Conservation (phyloP, 306 rosid species). For the Senna siamea region DNA sequence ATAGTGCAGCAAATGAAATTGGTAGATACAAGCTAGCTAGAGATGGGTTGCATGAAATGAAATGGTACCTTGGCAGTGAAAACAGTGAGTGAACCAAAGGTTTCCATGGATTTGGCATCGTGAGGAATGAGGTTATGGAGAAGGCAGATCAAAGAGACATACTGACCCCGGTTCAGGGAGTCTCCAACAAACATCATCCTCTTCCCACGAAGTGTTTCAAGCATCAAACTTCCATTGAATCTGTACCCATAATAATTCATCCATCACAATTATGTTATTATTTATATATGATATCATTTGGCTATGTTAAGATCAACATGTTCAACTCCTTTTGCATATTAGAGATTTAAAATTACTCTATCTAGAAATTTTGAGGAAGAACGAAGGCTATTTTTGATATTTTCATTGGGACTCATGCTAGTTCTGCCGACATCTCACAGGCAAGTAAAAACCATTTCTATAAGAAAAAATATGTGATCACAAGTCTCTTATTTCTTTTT, state of each 20-base stretch:
- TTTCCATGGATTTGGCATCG: conserved; percentile 86
- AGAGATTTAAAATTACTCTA: too few relatives aligned
- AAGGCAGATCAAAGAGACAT: conserved; percentile 87
- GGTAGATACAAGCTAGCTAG: neutral
- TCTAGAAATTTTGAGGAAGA: neutral
- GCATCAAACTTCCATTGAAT: conserved; percentile 84
- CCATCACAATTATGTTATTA: conserved; percentile 20
- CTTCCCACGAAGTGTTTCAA: conserved; percentile 87
- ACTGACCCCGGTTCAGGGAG: conserved; percentile 92
- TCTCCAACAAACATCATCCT: conserved; percentile 96
- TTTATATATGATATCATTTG: too few relatives aligned
- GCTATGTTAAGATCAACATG: too few relatives aligned
- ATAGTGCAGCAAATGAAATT: too few relatives aligned
- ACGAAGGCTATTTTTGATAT: neutral
- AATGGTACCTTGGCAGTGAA: conserved; percentile 78
- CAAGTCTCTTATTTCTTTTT: too few relatives aligned
- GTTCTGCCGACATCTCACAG: neutral
- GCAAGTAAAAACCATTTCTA: too few relatives aligned
- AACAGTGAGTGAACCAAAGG: conserved; percentile 83
- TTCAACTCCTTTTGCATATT: neutral
- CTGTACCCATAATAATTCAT: conserved; percentile 47
- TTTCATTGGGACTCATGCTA: neutral
- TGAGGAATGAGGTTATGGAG: conserved; percentile 76
- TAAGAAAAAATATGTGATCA: too few relatives aligned
- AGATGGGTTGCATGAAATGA: neutral